phyloP scores from a whole-genome alignment of 257 asterid species.

The Verbena officinalis region DNA sequence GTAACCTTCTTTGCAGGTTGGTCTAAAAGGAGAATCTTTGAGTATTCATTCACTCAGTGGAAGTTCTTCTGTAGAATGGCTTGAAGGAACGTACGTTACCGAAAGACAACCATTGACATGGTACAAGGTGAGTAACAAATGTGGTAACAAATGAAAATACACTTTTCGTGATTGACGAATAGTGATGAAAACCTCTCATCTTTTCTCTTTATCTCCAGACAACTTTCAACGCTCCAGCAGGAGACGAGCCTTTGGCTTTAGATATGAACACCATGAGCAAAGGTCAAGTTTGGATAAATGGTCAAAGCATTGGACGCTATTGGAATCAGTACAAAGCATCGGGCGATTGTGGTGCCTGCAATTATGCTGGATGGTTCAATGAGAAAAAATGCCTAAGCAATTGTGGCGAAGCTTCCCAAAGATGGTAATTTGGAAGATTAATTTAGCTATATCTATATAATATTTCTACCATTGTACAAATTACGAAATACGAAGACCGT shows the following conservation, averaged over 20 bases:
- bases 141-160: no score
- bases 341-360: constrained; percentile 68
- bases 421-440: constrained; percentile 54
- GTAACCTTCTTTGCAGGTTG: constrained; percentile 56
- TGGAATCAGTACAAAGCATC: constrained; percentile 87
- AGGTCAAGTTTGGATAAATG: constrained; percentile 97
- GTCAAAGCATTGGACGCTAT: constrained; percentile 86
- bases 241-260: constrained; percentile 86
- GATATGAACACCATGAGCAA: constrained; percentile 94
- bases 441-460: neutral
- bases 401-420: constrained; percentile 90
- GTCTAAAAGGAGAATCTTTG: constrained; percentile 88
- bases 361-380: constrained; percentile 70
- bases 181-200: neutral
- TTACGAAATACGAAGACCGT: no score
- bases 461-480: no score
- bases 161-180: no score
- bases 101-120: constrained; percentile 87
- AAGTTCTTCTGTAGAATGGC: constrained; percentile 88
- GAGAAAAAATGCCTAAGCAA: constrained; percentile 79
- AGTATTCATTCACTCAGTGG: constrained; percentile 92
- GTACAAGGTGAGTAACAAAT: constrained; percentile 67
- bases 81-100: constrained; percentile 59
- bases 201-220: constrained; percentile 49
- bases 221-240: constrained; percentile 79